These are phyloP conservation scores for Wallacemonas collosoma DNA, from an alignment of 208 protist genomes.

Conservation along the genomic window DNA sequence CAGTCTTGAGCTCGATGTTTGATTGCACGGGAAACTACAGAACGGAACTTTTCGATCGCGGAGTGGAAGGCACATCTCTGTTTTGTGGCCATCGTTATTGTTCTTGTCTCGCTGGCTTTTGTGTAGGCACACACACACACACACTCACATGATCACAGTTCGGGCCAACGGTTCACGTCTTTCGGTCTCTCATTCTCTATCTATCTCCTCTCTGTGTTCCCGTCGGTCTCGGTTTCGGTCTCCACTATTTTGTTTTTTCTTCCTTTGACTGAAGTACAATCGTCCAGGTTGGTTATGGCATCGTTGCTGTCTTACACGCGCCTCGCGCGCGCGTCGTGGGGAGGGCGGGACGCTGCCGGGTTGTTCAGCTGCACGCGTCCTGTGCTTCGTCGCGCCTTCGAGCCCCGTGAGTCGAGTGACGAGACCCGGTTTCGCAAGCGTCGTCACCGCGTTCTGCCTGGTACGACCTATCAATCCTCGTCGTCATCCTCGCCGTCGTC, in stretches of 20 bases:
- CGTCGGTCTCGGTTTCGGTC: too few relatives aligned
- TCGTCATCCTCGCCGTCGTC: slow-evolving; percentile 12
- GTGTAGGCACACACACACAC: too few relatives aligned
- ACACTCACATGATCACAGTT: too few relatives aligned
- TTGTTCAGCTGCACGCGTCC: slow-evolving; percentile 3
- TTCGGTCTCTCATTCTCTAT: too few relatives aligned
- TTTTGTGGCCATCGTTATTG: too few relatives aligned
- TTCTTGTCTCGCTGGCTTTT: too few relatives aligned
- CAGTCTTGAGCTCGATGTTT: too few relatives aligned
- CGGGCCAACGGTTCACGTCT: too few relatives aligned
- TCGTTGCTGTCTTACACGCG: slow-evolving; percentile 2
- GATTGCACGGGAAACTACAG: too few relatives aligned
- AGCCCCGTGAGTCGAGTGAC: slow-evolving; percentile 5
- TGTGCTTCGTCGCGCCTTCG: neutral
- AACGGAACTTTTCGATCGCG: too few relatives aligned
- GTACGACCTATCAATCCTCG: slow-evolving; percentile 17
- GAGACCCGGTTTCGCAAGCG: neutral
- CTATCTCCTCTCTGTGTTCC: too few relatives aligned
- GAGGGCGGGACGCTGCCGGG: neutral
- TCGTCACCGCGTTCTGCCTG: slow-evolving; percentile 8
- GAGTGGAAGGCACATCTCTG: too few relatives aligned
- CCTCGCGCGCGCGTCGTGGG: neutral
- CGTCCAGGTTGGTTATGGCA: neutral
- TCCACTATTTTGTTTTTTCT: neutral
- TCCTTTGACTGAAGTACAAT: neutral